A percentile compares a stretch with the other conserved stretches of the same genome.
Evolutionary conservation across 2,329 filamentous ascomycete genomes (phyloP).

Genomic region (Xylariomycetidae sp.): DNA sequence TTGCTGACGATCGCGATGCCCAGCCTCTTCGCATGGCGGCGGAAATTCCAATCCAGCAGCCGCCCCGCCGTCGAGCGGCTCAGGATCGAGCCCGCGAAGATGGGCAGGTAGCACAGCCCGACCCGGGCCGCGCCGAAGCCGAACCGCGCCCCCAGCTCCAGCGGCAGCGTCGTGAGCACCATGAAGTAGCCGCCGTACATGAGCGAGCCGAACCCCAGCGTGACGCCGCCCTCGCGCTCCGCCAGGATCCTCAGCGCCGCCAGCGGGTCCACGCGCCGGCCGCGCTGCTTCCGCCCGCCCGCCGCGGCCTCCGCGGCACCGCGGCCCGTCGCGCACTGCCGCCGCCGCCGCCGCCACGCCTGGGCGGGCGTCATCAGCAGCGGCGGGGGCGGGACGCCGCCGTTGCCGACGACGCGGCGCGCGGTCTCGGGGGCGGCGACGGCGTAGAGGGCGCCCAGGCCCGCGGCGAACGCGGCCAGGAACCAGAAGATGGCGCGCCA

Average conservation of each 20-base stretch:
- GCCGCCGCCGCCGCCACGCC: constrained; percentile 1
- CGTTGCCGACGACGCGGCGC: constrained; percentile 16
- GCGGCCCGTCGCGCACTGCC: background rate
- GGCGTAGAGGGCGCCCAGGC: constrained; percentile 9
- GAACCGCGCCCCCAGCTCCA: constrained; percentile 7
- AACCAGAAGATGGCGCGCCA: constrained; percentile 23
- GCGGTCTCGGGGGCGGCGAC: constrained; percentile 15
- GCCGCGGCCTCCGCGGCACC: constrained; percentile 2
- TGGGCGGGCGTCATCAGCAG: constrained; percentile 5
- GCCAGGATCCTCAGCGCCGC: constrained; percentile 18
- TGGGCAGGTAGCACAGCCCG: constrained; percentile 5
- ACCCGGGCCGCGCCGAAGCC: constrained; percentile 8
- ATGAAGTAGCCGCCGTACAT: constrained; percentile 22
- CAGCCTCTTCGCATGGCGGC: constrained; percentile 11
- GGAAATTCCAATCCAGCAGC: constrained; percentile 19
- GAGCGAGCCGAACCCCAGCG: constrained; percentile 10
- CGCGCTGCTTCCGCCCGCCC: constrained; percentile 3
- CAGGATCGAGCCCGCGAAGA: constrained; percentile 7
- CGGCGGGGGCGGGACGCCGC: constrained; percentile 3
- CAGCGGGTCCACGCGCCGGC: constrained; percentile 18
- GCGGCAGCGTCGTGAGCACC: constrained; percentile 19
- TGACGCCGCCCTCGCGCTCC: constrained; percentile 21
- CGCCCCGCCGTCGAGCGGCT: constrained; percentile 9
- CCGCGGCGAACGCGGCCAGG: constrained; percentile 15
- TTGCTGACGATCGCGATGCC: constrained; percentile 10